Base-by-base conservation (phyloP, 2,329 filamentous ascomycete species). In the Penicillium decumbens region DNA sequence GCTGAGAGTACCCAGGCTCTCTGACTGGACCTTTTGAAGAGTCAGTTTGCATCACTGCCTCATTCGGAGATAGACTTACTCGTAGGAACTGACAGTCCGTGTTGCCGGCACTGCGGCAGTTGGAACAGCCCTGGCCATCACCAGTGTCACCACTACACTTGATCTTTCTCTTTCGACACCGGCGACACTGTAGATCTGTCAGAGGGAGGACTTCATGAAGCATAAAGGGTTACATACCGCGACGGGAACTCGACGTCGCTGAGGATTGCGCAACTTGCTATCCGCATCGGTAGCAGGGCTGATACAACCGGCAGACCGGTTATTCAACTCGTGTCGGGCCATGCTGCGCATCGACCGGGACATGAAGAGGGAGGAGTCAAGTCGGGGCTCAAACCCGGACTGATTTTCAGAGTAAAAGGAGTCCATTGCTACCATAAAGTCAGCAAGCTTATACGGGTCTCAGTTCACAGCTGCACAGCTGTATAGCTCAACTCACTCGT, bases 101-200 rank as follows among this genome's bases (percentile, higher is more conserved):
- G 44, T 73, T 75, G 10, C 87, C 86, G 45, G 91, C 85, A 53
- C 77, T 82, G 62, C 83, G 86, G 75, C 92, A 97, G 68, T 91
- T 95, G 9, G 80, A 76, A 70, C 92, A 97, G n/a, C 85, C 83
- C 33, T 76, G 73, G n/a, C 86, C 87, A 62, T 85, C 82, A 28
- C 87, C 87, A 29, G 80, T 77, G 65, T 95, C 89, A 38, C 92
- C 92, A 63, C 88, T 95, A 74, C 92, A 97, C 60, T 89, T 86
- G 62, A 97, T 97, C 77, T 97, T 97, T 51, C 92, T 82, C 73
- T 92, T 91, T 53, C 92, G 83, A 71, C 92, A 97, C 58, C 92
- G 83, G 30, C 83, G 82, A 69, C 92, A 97, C 92, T 96, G 57
- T 18, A 5, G 13, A 5, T 9, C 20, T 43, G 29, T 45, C 13